Conservation (phyloP, 495 filamentous ascomycete genomes). For the Hypoxylon lienhwacheense region DNA sequence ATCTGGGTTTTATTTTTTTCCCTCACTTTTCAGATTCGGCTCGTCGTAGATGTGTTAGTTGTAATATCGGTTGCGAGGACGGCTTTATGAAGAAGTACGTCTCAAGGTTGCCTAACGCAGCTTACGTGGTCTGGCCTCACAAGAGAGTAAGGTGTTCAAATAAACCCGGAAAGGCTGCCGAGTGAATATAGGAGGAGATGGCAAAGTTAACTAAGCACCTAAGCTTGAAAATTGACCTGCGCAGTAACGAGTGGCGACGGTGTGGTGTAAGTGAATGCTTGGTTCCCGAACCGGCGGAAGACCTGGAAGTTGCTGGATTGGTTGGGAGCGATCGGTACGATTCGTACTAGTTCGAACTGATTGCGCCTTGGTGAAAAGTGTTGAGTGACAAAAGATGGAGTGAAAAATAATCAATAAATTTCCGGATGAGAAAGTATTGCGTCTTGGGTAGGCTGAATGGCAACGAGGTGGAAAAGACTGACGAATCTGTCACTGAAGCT, state of each 20-base stretch:
- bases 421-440: slow-evolving; percentile 19
- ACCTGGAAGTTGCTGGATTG: slow-evolving; percentile 32
- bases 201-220: slow-evolving; percentile 23
- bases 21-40: slow-evolving; percentile 8
- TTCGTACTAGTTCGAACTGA: slow-evolving; percentile 16
- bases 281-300: slow-evolving; percentile 37
- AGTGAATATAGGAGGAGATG: slow-evolving; percentile 5
- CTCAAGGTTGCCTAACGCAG: no score
- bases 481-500: slow-evolving; percentile 29
- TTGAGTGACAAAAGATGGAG: no score
- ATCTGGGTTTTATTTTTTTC: slow-evolving; percentile 21
- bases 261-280: slow-evolving; percentile 20
- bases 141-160: slow-evolving; percentile 17
- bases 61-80: slow-evolving; percentile 8
- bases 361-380: slow-evolving; percentile 22
- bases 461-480: slow-evolving; percentile 24
- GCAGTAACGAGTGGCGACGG: slow-evolving; percentile 20
- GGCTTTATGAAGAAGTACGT: slow-evolving; percentile 17
- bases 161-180: slow-evolving; percentile 15
- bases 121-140: slow-evolving; percentile 23
- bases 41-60: slow-evolving; percentile 11
- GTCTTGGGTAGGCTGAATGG: slow-evolving; percentile 28
- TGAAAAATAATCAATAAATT: slow-evolving; percentile 18
- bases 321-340: slow-evolving; percentile 20
- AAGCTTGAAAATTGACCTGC: slow-evolving; percentile 15